Conservation (phyloP, 345 rosid genomes). For the Cochlearia excelsa region DNA sequence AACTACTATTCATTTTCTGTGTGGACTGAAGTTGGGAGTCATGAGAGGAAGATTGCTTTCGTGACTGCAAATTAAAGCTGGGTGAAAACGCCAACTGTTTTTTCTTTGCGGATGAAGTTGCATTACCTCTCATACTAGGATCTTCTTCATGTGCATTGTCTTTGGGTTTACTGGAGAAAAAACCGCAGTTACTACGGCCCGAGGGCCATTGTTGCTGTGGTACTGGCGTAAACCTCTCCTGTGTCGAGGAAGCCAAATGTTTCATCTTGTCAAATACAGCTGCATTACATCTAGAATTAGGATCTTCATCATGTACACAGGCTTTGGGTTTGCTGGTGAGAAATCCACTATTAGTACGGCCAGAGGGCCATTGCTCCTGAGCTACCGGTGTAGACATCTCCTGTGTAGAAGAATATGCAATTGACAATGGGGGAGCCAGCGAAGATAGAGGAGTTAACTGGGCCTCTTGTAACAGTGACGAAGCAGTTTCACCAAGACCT, state of each 20-base stretch:
- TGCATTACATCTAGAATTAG: conserved; percentile 41
- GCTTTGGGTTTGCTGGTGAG: conserved; percentile 54
- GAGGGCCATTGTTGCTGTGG: conserved; percentile 80
- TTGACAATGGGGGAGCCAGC: conserved; percentile 62
- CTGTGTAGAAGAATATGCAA: conserved; percentile 49
- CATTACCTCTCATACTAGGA: conserved; percentile 44
- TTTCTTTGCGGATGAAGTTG: conserved; percentile 60
- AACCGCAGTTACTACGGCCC: conserved; percentile 64
- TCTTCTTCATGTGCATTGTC: conserved; percentile 45
- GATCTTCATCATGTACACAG: conserved; percentile 43
- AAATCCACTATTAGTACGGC: conserved; percentile 70
- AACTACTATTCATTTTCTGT: conserved; percentile 39
- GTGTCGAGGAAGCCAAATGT: conserved; percentile 58
- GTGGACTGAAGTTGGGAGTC: conserved; percentile 48
- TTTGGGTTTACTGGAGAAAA: conserved; percentile 53
- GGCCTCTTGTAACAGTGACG: conserved; percentile 74
- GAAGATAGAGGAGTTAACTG: conserved; percentile 80
- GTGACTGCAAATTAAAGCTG: conserved; percentile 52
- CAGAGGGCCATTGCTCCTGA: conserved; percentile 86
- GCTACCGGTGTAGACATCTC: conserved; percentile 46
- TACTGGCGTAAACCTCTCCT: conserved; percentile 46
- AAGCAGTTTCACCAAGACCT: conserved; percentile 72
- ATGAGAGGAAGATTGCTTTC: conserved; percentile 43
- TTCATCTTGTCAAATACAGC: conserved; percentile 59
- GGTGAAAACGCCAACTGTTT: conserved; percentile 75